Conservation (phyloP, 2,329 filamentous ascomycete species). For the Pseudogymnoascus sp. region DNA sequence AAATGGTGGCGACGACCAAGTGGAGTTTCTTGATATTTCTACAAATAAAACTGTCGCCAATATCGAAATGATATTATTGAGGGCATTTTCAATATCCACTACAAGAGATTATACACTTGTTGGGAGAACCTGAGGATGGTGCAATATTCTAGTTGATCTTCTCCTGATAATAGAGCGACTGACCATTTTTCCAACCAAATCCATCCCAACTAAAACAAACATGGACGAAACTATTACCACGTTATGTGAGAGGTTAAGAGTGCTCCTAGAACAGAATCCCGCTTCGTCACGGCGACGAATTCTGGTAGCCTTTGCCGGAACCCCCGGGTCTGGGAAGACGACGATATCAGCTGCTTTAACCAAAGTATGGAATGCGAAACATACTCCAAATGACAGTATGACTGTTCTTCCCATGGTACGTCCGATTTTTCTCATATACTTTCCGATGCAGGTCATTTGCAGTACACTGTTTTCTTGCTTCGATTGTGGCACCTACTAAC, state of each 20-base stretch:
- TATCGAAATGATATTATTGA: neutral
- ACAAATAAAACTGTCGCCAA: neutral
- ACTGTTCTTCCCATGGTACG: slow-evolving; percentile 24
- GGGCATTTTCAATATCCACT: neutral
- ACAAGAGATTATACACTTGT: neutral
- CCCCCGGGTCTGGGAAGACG: slow-evolving; percentile 28
- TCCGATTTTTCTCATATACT: neutral
- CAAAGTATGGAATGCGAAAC: slow-evolving; percentile 12
- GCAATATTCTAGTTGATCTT: neutral
- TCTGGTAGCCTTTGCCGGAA: slow-evolving; percentile 27
- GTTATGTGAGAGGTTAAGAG: slow-evolving; percentile 8
- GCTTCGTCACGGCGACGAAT: slow-evolving; percentile 17
- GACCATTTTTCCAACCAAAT: neutral
- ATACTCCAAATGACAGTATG: slow-evolving; percentile 13
- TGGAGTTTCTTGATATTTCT: neutral
- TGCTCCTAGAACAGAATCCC: slow-evolving; percentile 12
- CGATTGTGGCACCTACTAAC: neutral
- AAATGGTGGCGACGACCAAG: neutral
- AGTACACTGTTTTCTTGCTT: neutral
- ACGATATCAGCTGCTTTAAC: slow-evolving; percentile 23
- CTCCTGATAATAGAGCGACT: neutral
- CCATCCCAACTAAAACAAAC: neutral
- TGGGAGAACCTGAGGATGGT: neutral
- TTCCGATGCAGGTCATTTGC: neutral
- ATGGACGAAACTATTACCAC: slow-evolving; percentile 8